Conservation (phyloP, 2,329 filamentous ascomycete genomes). For the Microsporum canis region DNA sequence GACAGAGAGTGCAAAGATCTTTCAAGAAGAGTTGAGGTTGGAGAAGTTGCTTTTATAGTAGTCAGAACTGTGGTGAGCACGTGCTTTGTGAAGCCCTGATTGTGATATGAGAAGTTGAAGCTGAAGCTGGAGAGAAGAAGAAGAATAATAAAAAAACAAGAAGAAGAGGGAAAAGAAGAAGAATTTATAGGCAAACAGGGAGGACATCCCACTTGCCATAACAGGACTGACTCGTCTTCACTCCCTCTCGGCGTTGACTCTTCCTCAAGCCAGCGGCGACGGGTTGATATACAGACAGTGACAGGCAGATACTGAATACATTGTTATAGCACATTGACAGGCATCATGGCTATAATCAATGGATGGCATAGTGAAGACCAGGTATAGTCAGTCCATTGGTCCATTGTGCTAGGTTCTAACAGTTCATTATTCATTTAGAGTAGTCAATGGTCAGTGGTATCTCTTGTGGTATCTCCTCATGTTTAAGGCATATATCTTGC, state of each 20-base stretch:
- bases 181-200: slow-evolving; percentile 11
- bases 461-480: too few relatives aligned
- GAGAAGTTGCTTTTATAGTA: neutral
- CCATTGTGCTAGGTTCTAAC: neutral
- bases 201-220: neutral
- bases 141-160: neutral
- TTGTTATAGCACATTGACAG: too few relatives aligned
- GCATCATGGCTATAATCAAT: neutral
- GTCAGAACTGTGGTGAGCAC: neutral
- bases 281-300: neutral
- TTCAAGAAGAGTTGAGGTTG: neutral
- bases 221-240: neutral
- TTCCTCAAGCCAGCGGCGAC: neutral
- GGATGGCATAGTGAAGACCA: too few relatives aligned
- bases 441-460: neutral
- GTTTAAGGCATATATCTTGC: neutral
- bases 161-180: neutral
- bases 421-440: neutral
- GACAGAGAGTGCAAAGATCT: neutral
- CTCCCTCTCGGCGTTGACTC: neutral
- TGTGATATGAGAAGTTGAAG: neutral
- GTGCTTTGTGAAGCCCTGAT: slow-evolving; percentile 2
- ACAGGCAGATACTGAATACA: neutral
- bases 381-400: neutral
- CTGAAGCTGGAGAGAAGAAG: neutral